Conservation (phyloP, 345 rosid species). For the Populus deltoides region DNA sequence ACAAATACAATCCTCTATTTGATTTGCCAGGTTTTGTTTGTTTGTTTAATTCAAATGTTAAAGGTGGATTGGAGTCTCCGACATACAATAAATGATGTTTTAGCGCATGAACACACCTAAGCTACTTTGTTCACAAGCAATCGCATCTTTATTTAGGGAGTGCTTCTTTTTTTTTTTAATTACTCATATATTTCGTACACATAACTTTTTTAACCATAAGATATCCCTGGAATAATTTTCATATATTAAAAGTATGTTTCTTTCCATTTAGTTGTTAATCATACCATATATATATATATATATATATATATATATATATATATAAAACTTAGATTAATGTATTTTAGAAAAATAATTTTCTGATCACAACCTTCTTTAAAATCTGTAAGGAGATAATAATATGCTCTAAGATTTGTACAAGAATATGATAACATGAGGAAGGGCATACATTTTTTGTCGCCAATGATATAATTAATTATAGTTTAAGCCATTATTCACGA, state of each 20-base stretch:
- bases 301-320: too few relatives aligned
- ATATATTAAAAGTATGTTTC: too few relatives aligned
- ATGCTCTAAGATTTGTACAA: not conserved
- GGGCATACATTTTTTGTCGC: not conserved
- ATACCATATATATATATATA: too few relatives aligned
- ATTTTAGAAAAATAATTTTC: too few relatives aligned
- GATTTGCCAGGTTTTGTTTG: not conserved
- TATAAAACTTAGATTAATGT: too few relatives aligned
- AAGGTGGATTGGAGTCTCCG: slow-evolving; percentile 28
- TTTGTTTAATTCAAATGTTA: not conserved
- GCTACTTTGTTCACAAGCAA: slow-evolving; percentile 19
- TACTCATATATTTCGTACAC: too few relatives aligned
- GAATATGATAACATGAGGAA: not conserved
- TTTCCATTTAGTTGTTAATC: too few relatives aligned
- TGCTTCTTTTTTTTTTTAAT: too few relatives aligned
- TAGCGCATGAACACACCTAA: slow-evolving; percentile 15
- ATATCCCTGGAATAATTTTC: too few relatives aligned
- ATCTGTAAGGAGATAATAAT: not conserved
- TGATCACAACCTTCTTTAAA: not conserved
- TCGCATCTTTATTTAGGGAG: slow-evolving; percentile 1
- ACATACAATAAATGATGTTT: slow-evolving; percentile 47
- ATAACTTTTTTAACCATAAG: too few relatives aligned
- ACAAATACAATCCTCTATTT: slow-evolving; percentile 5
- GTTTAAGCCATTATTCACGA: slow-evolving; percentile 12
- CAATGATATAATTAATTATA: slow-evolving; percentile 11